phyloP scores from a whole-genome alignment of 2,329 filamentous ascomycete species.

The Laburnicola sp. region DNA sequence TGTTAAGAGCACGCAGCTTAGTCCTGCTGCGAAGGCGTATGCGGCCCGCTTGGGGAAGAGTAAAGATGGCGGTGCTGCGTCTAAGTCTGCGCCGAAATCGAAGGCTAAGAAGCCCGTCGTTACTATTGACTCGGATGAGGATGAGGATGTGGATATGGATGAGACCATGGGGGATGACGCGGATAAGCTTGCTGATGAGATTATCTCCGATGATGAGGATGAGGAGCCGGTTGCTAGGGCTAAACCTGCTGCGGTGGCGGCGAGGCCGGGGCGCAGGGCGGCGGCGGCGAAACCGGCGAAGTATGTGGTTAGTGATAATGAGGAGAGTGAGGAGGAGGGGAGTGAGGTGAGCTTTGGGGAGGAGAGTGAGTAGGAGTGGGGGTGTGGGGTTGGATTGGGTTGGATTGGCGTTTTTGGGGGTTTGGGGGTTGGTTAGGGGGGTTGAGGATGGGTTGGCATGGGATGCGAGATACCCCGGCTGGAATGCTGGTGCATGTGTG shows the following conservation, averaged over 20 bases:
- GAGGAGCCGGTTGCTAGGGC: conserved; percentile 30
- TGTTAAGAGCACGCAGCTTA: conserved; percentile 53
- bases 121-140: conserved; percentile 45
- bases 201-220: conserved; percentile 47
- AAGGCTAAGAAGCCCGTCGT: conserved; percentile 45
- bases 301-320: conserved; percentile 50
- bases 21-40: conserved; percentile 70
- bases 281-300: conserved; percentile 51
- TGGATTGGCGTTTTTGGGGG: conserved; percentile 1
- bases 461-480: conserved; percentile 7
- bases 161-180: conserved; percentile 51
- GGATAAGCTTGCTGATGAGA: conserved; percentile 50
- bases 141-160: no score
- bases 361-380: conserved; percentile 46
- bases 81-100: conserved; percentile 42
- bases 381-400: background rate
- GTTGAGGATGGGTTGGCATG: background rate
- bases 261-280: conserved; percentile 51
- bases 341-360: conserved; percentile 54
- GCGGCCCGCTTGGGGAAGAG: conserved; percentile 58
- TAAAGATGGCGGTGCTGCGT: conserved; percentile 40
- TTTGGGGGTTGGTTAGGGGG: no score
- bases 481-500: no score
- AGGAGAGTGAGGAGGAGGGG: conserved; percentile 51
- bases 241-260: conserved; percentile 52